Evolutionary conservation across 1,139 yeast species (phyloP).

Genomic region (Zhuliangozyma blackwelliae): DNA sequence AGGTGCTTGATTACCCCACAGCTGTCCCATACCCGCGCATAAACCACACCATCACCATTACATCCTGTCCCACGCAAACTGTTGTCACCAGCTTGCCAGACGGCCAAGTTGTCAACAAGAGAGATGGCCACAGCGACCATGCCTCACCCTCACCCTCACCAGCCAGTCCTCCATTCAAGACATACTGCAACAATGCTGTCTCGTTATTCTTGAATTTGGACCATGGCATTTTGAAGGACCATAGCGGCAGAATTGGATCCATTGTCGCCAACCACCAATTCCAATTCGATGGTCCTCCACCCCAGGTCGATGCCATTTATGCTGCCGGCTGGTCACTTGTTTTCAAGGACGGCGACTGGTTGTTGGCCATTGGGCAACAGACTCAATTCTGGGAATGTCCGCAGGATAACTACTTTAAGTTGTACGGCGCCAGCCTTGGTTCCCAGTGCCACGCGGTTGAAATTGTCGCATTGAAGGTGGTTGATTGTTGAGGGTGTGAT

Average conservation of each 20-base stretch:
- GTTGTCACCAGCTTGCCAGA: conserved; percentile 6
- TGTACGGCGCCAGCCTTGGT: conserved; percentile 68
- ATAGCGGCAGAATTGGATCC: conserved; percentile 35
- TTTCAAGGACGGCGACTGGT: conserved; percentile 47
- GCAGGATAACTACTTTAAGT: conserved; percentile 78
- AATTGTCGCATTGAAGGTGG: conserved; percentile 19
- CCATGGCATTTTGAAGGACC: conserved; percentile 27
- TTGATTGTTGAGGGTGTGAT: conserved; percentile 20
- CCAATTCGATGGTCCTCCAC: conserved; percentile 45
- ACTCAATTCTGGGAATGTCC: conserved; percentile 73
- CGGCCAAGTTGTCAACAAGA: conserved; percentile 2
- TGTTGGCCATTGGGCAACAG: conserved; percentile 64
- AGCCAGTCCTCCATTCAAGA: too few relatives aligned
- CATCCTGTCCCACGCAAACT: too few relatives aligned
- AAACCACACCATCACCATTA: too few relatives aligned
- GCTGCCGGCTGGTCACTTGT: conserved; percentile 71
- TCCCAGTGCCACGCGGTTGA: conserved; percentile 52
- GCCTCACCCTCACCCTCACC: too few relatives aligned
- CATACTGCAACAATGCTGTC: too few relatives aligned
- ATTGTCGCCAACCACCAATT: conserved; percentile 50
- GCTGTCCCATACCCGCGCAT: too few relatives aligned
- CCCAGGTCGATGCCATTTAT: conserved; percentile 37
- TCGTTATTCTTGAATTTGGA: conserved; percentile 17
- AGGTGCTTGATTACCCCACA: too few relatives aligned
- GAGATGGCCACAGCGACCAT: too few relatives aligned